Conservation (phyloP, 768 basidiomycete genomes). For the Sistotremastrum suecicum region DNA sequence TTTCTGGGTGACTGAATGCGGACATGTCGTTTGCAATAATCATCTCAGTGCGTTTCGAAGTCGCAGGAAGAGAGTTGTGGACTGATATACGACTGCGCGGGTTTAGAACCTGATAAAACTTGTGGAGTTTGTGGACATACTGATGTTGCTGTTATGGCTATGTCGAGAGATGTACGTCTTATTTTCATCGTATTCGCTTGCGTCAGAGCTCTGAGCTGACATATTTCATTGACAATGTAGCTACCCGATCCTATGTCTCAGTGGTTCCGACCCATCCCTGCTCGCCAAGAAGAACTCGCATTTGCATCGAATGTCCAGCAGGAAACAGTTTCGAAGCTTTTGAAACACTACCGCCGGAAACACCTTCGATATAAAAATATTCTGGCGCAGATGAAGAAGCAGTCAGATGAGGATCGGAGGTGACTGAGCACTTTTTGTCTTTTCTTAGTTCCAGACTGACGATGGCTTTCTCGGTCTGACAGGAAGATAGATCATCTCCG, state of each 20-base stretch:
- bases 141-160: slow-evolving; percentile 52
- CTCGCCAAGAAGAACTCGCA: slow-evolving; percentile 47
- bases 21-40: slow-evolving; percentile 73
- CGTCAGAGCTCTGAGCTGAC: not conserved
- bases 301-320: slow-evolving; percentile 67
- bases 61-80: not conserved
- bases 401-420: too few relatives aligned
- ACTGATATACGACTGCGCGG: not conserved
- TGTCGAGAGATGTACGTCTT: slow-evolving; percentile 53
- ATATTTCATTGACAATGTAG: too few relatives aligned
- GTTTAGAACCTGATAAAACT: slow-evolving; percentile 55
- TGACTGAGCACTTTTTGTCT: not conserved
- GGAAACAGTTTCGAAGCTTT: slow-evolving; percentile 54
- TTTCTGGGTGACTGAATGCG: slow-evolving; percentile 84
- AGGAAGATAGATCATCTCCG: slow-evolving; percentile 38
- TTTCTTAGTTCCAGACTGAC: not conserved
- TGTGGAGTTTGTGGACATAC: slow-evolving; percentile 55
- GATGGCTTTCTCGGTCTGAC: not conserved
- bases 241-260: slow-evolving; percentile 71
- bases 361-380: slow-evolving; percentile 11
- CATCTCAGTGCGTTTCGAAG: slow-evolving; percentile 53
- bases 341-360: slow-evolving; percentile 46
- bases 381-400: too few relatives aligned
- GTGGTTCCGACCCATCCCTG: slow-evolving; percentile 60
- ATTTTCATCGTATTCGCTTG: not conserved